phyloP scores from a whole-genome alignment of 2,329 filamentous ascomycete species.

The Pestalotiopsis sp. region DNA sequence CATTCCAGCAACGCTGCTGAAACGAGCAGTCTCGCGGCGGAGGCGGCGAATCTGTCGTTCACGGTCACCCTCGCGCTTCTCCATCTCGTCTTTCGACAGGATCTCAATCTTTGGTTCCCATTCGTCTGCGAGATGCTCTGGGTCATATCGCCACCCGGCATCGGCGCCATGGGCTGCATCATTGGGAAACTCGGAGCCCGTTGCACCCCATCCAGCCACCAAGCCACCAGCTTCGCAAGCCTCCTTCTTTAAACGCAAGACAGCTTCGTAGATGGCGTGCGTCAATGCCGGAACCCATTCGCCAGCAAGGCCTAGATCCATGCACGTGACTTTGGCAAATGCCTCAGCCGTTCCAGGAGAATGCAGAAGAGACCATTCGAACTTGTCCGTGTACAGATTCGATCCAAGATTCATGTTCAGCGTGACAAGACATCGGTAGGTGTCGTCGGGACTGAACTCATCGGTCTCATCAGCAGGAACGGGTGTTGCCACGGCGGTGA shows the following conservation, averaged over 20 bases:
- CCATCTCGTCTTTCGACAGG: constrained; percentile 93
- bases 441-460: constrained; percentile 87
- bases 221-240: constrained; percentile 90
- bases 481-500: constrained; percentile 72
- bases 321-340: constrained; percentile 90
- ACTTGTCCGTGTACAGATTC: constrained; percentile 92
- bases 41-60: constrained; percentile 88
- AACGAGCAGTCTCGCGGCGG: constrained; percentile 87
- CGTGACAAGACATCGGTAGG: constrained; percentile 89
- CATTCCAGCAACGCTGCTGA: constrained; percentile 85
- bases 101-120: constrained; percentile 84
- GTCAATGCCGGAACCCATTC: constrained; percentile 96
- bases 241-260: constrained; percentile 91
- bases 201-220: constrained; percentile 71
- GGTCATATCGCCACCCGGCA: constrained; percentile 94
- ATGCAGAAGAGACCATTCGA: constrained; percentile 95
- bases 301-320: constrained; percentile 83
- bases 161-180: constrained; percentile 81
- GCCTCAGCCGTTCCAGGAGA: constrained; percentile 89
- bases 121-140: constrained; percentile 81
- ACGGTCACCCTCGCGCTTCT: constrained; percentile 92
- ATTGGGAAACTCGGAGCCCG: constrained; percentile 78
- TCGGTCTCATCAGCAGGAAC: constrained; percentile 68
- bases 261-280: constrained; percentile 95
- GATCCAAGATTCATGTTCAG: constrained; percentile 92